Evolutionary conservation across 2,329 filamentous ascomycete genomes (phyloP).

Genomic region (Hypoxylon sp.): DNA sequence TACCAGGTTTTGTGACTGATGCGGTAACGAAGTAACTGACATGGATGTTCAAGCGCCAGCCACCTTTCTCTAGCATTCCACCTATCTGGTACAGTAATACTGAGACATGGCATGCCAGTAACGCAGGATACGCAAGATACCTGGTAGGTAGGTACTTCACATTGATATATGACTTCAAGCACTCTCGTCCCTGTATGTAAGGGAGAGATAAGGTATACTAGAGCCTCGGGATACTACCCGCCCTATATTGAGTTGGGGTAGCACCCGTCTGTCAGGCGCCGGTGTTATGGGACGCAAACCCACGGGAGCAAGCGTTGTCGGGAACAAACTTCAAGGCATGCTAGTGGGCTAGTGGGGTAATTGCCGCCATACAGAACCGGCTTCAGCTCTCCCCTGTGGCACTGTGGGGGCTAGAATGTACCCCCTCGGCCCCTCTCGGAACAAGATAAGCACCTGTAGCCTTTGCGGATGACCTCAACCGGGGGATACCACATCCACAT

Average conservation of each 20-base stretch:
- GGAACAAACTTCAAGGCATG: neutral
- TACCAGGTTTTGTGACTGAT: neutral
- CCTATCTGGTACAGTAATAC: too few species aligned
- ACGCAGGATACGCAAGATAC: neutral
- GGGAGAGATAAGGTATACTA: neutral
- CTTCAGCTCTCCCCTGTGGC: neutral
- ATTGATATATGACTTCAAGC: neutral
- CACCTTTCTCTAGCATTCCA: neutral
- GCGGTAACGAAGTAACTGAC: neutral
- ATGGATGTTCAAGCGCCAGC: neutral
- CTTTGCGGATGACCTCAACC: conserved; percentile 35
- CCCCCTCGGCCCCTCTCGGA: conserved; percentile 6
- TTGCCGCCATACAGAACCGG: neutral
- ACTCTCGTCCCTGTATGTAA: neutral
- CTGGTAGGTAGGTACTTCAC: neutral
- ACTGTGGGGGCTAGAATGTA: conserved; percentile 6
- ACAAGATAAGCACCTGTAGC: conserved; percentile 18
- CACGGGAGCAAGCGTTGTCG: neutral
- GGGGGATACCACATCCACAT: conserved; percentile 21
- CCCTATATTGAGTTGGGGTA: conserved; percentile 11
- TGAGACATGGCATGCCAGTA: neutral
- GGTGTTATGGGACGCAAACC: neutral
- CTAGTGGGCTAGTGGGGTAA: neutral
- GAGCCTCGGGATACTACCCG: conserved; percentile 1
- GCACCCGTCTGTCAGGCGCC: conserved; percentile 14